Evolutionary conservation across 371 early-diverging fungal genomes (phyloP), one percentile per base, ranked within the genome.

Genomic region (Apophysomyces trapeziformis): DNA sequence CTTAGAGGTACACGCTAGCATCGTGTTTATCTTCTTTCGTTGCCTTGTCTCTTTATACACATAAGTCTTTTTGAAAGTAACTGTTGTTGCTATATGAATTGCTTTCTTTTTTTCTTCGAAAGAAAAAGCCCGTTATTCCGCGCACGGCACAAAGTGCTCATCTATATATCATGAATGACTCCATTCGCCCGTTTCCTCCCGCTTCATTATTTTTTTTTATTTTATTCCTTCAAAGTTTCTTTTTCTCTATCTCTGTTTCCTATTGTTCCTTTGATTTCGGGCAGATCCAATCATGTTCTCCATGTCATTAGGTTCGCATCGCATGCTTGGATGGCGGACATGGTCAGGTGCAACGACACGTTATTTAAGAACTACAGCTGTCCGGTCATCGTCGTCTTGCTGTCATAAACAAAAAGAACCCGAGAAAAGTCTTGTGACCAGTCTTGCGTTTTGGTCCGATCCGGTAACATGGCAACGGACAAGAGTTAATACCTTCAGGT

Each of bases 401-500:
- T 64, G 64, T 39, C 64, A 44, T 64, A 57, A 64, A 38, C 37
- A 64, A 35, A 11, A 57, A 64, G 58, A 57, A 64, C 18, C 58
- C 14, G 36, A 64, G 16, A 56, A 35, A 38, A 26, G 5, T 8
- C 21, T 35, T 50, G 21, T 67, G n/a, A 62, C 63, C 45, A 57
- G 65, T 39, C 44, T 65, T 50, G 35, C 60, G 12, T 85, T 85
- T 63, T 85, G 85, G 85, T 74, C 76, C 0, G 83, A 85, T 61
- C 71, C 76, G 13, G 41, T 65, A 21, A 72, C 72, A 4, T 85
- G 85, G 85, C 77, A 79, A 43, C 69, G 80, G 0, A 80, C 85
- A 0, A 69, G 82, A 26, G 47, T 75, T 16, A 85, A 85, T 57
- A 85, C 85, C 3, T 70, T 83, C 2, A 69, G 79, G 79, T 78